Base-by-base conservation (phyloP, 2,329 filamentous ascomycete species). In the Aphanocladium album region DNA sequence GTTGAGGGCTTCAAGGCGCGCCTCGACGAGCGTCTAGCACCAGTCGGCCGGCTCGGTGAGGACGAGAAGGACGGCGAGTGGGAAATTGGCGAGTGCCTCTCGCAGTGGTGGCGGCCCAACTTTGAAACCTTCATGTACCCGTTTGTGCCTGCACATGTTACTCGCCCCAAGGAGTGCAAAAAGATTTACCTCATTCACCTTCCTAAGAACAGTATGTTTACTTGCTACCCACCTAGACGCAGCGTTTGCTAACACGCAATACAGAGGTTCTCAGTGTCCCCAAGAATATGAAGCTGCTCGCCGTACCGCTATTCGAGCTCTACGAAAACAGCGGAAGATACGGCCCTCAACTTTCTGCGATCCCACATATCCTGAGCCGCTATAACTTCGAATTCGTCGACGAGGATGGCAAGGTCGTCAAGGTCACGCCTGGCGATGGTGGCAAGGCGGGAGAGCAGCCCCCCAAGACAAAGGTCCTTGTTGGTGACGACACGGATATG, bases 101-200 rank as follows among this genome's bases (percentile, higher is more conserved):
- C 95, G 58, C 93, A 97, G 78, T 99, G 95, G 95, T 99, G 93
- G 92, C 84, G 95, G 61, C 95, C 95, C 58, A 99, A 98, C 80
- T 97, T 98, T 73, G 95, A 99, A 81, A 98, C 95, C 2, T 98
- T 98, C 81, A 97, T 99, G 92, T 99, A 99, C 74, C 95, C 95
- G 0, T 99, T 97, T 76, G 89, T 98, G 61, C 95, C 95, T 8
- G 91, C 93, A 19, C 95, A 99, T 77, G 91, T 97, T 64, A 97
- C 93, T 19, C 83, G 95, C 57, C 95, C 95, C 8, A 99, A 99
- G 80, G 95, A 99, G 79, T 96, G 93, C 80, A 99, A 99, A 82
- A 99, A 99, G 82, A 83, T 98, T 46, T 99, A 98, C 76, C 92
- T 98, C 64, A 96, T 99, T 66, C 91, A 96, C 73, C 80, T 99